Percentiles rank a stretch among this genome's conserved stretches.
Evolutionary conservation across 768 basidiomycete species (phyloP).

Genomic region (Lentinula edodes): DNA sequence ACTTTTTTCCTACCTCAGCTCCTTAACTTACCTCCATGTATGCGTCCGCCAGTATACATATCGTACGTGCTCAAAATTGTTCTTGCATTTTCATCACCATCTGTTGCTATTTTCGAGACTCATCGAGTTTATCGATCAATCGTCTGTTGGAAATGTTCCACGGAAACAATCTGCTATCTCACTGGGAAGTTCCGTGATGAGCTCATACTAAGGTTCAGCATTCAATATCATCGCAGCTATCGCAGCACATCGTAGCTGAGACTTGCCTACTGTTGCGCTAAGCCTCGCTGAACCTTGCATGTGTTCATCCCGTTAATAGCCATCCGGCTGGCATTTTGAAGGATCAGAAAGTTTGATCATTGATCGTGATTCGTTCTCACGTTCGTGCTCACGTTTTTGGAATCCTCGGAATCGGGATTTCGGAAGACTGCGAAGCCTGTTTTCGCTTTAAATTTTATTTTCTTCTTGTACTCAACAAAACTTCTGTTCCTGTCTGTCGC

Average conservation of each 20-base stretch:
- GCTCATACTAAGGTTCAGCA: not conserved
- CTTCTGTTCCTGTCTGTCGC: not conserved
- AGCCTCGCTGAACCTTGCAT: not conserved
- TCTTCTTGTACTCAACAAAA: not conserved
- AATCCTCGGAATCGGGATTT: not conserved
- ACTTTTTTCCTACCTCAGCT: not conserved
- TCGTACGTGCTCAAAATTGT: not conserved
- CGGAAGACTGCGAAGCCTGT: not conserved
- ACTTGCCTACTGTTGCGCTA: not conserved
- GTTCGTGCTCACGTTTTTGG: not conserved
- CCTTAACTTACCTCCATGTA: not conserved
- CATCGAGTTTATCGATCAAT: not conserved
- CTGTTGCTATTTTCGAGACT: not conserved
- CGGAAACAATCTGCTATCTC: conserved; percentile 1
- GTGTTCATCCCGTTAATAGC: not conserved
- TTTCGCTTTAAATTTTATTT: not conserved
- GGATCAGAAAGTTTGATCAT: not conserved
- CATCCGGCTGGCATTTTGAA: not conserved
- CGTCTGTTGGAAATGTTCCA: not conserved
- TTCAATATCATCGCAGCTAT: not conserved
- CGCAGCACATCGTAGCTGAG: no score
- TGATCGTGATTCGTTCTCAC: not conserved
- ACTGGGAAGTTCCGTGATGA: not conserved
- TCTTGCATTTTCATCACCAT: not conserved
- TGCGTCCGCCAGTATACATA: not conserved